Evolutionary conservation across 306 rosid species (phyloP), one percentile per base, ranked within the genome.

Genomic region (Dicorynia guianensis): DNA sequence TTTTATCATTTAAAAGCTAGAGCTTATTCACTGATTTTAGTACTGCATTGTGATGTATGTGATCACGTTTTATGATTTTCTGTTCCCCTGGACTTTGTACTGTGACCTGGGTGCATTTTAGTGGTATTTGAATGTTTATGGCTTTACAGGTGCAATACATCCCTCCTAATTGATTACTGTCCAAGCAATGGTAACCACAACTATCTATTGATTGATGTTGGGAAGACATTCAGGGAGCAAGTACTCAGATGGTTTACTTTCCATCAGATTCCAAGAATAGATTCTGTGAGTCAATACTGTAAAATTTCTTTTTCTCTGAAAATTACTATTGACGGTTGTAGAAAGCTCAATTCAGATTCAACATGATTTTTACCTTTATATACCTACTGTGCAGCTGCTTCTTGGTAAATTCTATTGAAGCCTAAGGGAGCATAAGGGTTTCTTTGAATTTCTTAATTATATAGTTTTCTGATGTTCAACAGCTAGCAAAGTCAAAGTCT

Each of bases 151-250:
- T 87, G 99, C 72, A 95, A 95, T 67, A 92, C 99, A 34, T 95
- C 99, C 14, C 90, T 92, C 46, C 77, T 92, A 57, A 92, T 95
- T 79, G 99, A 95, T 74, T 89, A 87, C 77, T 84, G 92, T 82
- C 83, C 36, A 78, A 72, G 71, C 39, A 81, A 84, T 74, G 96
- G 85, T 9, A 67, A 82, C 35, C 99, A 74, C 71, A 83, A 64
- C 36, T 92, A 90, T 65, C 71, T 92, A 42, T 74, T 95, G 84
- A 92, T 95, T 81, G 99, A 95, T 60, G 97, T 85, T 48, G 99
- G 99, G 40, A 95, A 95, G 87, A 89, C 99, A 0, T 92, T 95
- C 78, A 83, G 99, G 83, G 97, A 95, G 87, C 85, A 89, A 69
- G 99, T 95, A 17, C 96, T 95, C 30, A 75, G 99, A 69, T 95